These are phyloP conservation scores for Lasiosphaeria ovina DNA, from an alignment of 495 filamentous ascomycete genomes.

Conservation along the genomic window DNA sequence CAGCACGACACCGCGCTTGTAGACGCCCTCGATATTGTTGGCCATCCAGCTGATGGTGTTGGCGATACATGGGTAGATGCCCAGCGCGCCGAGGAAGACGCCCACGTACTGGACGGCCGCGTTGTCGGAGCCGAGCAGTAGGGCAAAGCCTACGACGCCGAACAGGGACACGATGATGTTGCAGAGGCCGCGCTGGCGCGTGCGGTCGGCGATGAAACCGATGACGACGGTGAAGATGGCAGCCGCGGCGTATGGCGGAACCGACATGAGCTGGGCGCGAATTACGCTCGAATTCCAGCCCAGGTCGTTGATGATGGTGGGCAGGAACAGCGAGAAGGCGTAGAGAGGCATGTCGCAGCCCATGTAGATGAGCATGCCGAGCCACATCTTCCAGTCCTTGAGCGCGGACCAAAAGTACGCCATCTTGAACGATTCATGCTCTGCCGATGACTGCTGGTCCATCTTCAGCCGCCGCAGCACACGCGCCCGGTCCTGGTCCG, in stretches of 20 bases:
- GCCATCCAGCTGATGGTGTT: conserved; percentile 87
- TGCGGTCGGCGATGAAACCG: conserved; percentile 79
- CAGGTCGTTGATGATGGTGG: conserved; percentile 73
- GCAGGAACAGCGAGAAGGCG: conserved; percentile 87
- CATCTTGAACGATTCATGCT: conserved; percentile 77
- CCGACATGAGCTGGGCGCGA: conserved; percentile 74
- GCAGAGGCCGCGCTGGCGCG: conserved; percentile 72
- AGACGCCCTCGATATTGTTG: conserved; percentile 90
- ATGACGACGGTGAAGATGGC: conserved; percentile 72
- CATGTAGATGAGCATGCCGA: conserved; percentile 77
- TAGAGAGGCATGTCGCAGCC: conserved; percentile 74
- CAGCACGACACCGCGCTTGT: conserved; percentile 84
- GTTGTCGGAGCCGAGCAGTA: conserved; percentile 64
- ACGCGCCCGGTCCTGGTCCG: conserved; percentile 65
- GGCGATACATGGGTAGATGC: conserved; percentile 90
- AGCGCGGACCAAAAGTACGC: conserved; percentile 71
- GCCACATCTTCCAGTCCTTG: conserved; percentile 86
- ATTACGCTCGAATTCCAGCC: conserved; percentile 63
- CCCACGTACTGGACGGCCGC: conserved; percentile 75
- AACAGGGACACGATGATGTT: conserved; percentile 72
- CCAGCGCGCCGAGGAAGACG: conserved; percentile 80
- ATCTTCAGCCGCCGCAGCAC: conserved; percentile 69
- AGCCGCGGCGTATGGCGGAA: conserved; percentile 86
- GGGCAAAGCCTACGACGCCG: conserved; percentile 74
- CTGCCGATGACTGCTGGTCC: conserved; percentile 76